Evolutionary conservation across 495 filamentous ascomycete species (phyloP), one percentile per base, ranked within the genome.

Genomic region (Penicillium lagena): DNA sequence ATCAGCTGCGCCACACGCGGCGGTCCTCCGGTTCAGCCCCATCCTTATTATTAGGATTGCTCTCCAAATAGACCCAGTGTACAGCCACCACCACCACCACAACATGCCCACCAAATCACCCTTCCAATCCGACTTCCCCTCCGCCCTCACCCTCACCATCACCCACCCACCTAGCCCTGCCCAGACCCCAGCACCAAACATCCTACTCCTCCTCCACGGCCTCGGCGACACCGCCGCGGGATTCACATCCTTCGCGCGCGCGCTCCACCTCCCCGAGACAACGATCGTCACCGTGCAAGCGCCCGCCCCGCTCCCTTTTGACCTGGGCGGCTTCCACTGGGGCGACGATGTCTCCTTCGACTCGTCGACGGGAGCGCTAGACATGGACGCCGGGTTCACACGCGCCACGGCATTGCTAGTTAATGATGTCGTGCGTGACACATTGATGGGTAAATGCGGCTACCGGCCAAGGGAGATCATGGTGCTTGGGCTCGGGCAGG

Each of bases 201-300:
- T 96, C 57, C 84, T 97, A 32, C 63, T 96, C 60, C 79, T 96
- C 39, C 81, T 96, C 35, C 91, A 98, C 66, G 90, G 91, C 43
- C 77, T 97, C 2, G 93, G 93, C 29, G 91, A 96, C 63, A 80
- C 77, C 12, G 72, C 85, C 33, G 47, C 56, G 2, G 68, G 83
- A 10, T 95, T 96, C 69, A 72, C 80, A 40, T 50, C 63, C n/a
- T 82, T 96, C 46, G 88, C 78, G 32, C 66, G 67, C n/a, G 78
- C 81, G 49, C 65, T 96, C n/a, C 62, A 76, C 35, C 80, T 96
- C 10, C 89, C 90, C 0, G 86, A 89, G 55, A 93, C 94, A 35
- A 75, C 79, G 28, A 77, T 80, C 55, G 73, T 98, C 30, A 79
- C 89, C 4, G 61, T 97, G 22, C 84, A 82, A 58, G 93, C 80